A percentile compares a stretch with the other conserved stretches of the same genome.
Conservation (phyloP, 805 yeast species). For the Kuraishia hungarica region DNA sequence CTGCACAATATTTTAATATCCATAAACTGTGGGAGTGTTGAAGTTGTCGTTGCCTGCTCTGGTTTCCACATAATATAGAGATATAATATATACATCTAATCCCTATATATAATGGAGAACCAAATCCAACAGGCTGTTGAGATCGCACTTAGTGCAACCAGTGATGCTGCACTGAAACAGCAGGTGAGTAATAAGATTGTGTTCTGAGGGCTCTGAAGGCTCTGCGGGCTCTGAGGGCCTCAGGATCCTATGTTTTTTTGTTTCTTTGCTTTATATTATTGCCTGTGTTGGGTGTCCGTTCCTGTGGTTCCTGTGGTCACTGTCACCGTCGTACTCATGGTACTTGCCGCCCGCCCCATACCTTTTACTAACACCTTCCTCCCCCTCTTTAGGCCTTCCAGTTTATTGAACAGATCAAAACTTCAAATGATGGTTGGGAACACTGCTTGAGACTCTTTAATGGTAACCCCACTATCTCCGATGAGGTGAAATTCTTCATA, state of each 20-base stretch:
- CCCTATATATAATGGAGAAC: slow-evolving; percentile 19
- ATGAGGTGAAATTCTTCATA: slow-evolving; percentile 55
- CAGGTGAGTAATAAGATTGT: slow-evolving; percentile 25
- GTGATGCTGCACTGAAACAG: slow-evolving; percentile 51
- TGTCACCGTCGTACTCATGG: too few species aligned
- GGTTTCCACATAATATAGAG: too few species aligned
- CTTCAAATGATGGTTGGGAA: slow-evolving; percentile 46
- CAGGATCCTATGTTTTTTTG: not conserved
- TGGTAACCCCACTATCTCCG: slow-evolving; percentile 27
- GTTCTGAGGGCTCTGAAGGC: too few species aligned
- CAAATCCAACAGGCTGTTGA: slow-evolving; percentile 87
- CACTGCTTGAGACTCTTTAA: slow-evolving; percentile 42
- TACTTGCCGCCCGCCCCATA: too few species aligned
- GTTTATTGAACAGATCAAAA: slow-evolving; percentile 44
- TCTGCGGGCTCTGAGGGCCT: too few species aligned
- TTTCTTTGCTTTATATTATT: too few species aligned
- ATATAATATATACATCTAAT: not conserved
- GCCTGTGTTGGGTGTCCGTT: too few species aligned
- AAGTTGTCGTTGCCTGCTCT: too few species aligned
- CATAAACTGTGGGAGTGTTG: too few species aligned
- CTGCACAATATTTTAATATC: too few species aligned
- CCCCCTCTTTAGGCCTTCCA: slow-evolving; percentile 32
- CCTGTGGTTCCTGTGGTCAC: too few species aligned
- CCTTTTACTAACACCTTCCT: slow-evolving; percentile 5
- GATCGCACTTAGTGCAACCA: slow-evolving; percentile 66